Evolutionary conservation across 2,329 filamentous ascomycete genomes (phyloP), one percentile per base, ranked within the genome.

Genomic region (Leptoxyphium fumago): DNA sequence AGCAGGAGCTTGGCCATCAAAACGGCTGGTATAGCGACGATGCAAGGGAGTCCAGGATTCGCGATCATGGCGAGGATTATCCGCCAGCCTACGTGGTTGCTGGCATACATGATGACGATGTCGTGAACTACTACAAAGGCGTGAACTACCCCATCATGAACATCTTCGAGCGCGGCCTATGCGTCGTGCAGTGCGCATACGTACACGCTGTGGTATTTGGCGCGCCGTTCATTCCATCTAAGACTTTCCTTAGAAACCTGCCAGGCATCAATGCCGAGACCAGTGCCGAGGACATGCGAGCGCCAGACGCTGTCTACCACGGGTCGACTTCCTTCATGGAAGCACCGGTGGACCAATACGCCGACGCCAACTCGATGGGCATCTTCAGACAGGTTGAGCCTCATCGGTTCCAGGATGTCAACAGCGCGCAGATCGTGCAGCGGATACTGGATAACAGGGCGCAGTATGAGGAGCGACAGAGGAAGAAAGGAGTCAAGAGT

Each of bases 101-200:
- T 2, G 91, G 91, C 41, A 80, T 98, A 18, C 91, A 98, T 64
- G 84, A 94, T 56, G 91, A 98, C 61, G 78, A 82, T 50, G 87
- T 94, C 47, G 94, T 98, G 64, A 98, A 98, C 65, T 72, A 82
- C 56, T 93, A 87, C 83, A 96, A 96, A 66, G 89, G 91, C 30
- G 74, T 95, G 55, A 98, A 98, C 67, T 98, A 95, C 61, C 91
- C 91, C 21, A 96, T 98, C 67, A 98, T 98, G 91, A 98, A 96
- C 69, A 88, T 94, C 45, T 94, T 89, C 57, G 91, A 98, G 70
- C 82, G 91, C 38, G 88, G 88, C 1, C 77, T 98, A 17, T 98
- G 91, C 61, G 89, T 96, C 28, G 69, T 96, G 49, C 91, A 98
- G 60, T 98, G 91, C 71, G 82, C 82, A 80, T 94, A 94, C 65